Conservation (phyloP, 305 asterid genomes). For the Fraxinus greggii region DNA sequence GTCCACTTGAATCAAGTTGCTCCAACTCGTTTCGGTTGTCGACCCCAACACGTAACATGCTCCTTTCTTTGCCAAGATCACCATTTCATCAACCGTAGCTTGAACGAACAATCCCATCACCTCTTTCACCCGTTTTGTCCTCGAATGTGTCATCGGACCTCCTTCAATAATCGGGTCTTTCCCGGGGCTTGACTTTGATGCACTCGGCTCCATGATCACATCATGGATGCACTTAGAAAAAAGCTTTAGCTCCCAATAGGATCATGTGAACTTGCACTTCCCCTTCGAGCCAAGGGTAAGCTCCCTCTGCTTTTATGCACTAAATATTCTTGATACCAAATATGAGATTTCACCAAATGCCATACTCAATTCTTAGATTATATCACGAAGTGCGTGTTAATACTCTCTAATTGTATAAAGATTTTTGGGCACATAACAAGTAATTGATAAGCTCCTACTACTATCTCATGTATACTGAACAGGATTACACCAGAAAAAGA, state of each 20-base stretch:
- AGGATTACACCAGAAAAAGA: constrained; percentile 32
- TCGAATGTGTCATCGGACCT: too few relatives aligned
- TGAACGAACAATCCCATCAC: too few relatives aligned
- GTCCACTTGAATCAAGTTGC: too few relatives aligned
- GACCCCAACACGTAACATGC: too few relatives aligned
- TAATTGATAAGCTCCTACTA: not conserved
- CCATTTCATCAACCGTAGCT: too few relatives aligned
- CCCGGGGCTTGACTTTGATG: too few relatives aligned
- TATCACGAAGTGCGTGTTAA: not conserved
- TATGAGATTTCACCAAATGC: not conserved
- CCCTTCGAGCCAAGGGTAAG: constrained; percentile 50
- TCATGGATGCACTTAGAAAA: constrained; percentile 31
- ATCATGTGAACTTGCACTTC: constrained; percentile 68
- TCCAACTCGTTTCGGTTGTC: too few relatives aligned
- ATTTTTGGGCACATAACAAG: not conserved
- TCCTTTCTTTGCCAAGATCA: too few relatives aligned
- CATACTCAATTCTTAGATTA: not conserved
- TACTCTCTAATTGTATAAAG: not conserved
- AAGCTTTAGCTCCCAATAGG: constrained; percentile 67
- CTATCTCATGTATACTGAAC: constrained; percentile 30
- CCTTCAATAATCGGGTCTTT: too few relatives aligned
- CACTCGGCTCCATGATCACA: too few relatives aligned
- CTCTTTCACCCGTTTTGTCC: too few relatives aligned
- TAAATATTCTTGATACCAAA: not conserved
- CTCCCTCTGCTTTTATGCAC: not conserved